A percentile compares a stretch with the other conserved stretches of the same genome.
phyloP scores from a whole-genome alignment of 331 rosid genomes.

The Telfairia occidentalis region DNA sequence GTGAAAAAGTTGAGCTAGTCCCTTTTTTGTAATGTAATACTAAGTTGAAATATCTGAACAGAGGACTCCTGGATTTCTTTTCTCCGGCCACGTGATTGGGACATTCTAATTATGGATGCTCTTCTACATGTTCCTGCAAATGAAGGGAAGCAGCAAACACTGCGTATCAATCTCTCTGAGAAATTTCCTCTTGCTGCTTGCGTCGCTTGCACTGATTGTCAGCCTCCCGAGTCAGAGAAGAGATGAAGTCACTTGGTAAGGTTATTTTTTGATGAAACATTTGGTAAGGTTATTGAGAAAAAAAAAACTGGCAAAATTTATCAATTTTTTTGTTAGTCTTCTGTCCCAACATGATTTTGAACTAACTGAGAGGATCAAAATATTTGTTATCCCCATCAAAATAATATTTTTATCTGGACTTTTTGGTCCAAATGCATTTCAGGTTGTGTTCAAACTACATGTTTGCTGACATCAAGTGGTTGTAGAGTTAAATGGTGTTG shows the following conservation, averaged over 20 bases:
- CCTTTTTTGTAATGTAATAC: background rate
- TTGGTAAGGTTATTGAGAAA: background rate
- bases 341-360: background rate
- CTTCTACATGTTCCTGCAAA: slow-evolving; percentile 82
- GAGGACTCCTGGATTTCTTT: slow-evolving; percentile 68
- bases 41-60: slow-evolving; percentile 16
- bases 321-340: slow-evolving; percentile 1
- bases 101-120: slow-evolving; percentile 78
- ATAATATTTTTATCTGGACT: background rate
- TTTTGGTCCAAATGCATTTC: background rate
- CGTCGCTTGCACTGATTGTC: slow-evolving; percentile 36
- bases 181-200: slow-evolving; percentile 26
- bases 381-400: background rate
- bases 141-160: slow-evolving; percentile 46
- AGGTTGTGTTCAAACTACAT: background rate
- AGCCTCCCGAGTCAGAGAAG: slow-evolving; percentile 16
- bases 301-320: slow-evolving; percentile 2
- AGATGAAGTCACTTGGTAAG: slow-evolving; percentile 13
- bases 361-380: background rate
- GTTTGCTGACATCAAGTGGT: background rate
- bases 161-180: slow-evolving; percentile 52
- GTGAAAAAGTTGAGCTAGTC: background rate
- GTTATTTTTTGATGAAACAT: slow-evolving; percentile 8
- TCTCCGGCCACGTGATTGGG: slow-evolving; percentile 68
- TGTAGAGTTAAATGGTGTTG: background rate